Conservation (phyloP, 352 stramenopile genomes). For the Plasmopara viticola region DNA sequence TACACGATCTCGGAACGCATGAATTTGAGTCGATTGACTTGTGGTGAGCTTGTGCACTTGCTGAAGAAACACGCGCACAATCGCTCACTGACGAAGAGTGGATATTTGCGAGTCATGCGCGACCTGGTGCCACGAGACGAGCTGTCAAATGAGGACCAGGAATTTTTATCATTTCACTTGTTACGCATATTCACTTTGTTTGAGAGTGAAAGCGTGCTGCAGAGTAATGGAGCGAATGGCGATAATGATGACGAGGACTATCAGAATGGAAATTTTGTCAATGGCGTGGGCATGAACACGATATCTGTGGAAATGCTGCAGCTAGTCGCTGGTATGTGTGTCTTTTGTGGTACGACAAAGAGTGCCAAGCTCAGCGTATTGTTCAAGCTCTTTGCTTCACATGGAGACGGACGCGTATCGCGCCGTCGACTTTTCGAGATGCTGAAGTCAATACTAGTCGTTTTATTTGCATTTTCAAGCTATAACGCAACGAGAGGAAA, state of each 20-base stretch:
- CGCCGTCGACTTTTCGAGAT: slow-evolving; percentile 76
- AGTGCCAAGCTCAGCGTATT: slow-evolving; percentile 89
- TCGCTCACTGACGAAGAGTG: slow-evolving; percentile 62
- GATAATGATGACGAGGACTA: slow-evolving; percentile 13
- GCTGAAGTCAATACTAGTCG: slow-evolving; percentile 72
- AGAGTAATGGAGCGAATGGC: slow-evolving; percentile 28
- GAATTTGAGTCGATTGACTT: slow-evolving; percentile 65
- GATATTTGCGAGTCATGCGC: slow-evolving; percentile 73
- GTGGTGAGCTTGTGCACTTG: slow-evolving; percentile 55
- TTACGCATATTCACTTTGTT: slow-evolving; percentile 79
- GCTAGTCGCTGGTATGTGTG: slow-evolving; percentile 79
- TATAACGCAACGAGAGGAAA: slow-evolving; percentile 58
- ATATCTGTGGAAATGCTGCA: slow-evolving; percentile 73
- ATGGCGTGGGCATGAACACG: slow-evolving; percentile 24
- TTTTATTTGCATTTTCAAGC: slow-evolving; percentile 82
- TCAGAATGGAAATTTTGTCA: slow-evolving; percentile 5
- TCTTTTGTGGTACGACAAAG: slow-evolving; percentile 94
- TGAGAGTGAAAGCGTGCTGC: slow-evolving; percentile 59
- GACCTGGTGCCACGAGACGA: slow-evolving; percentile 61
- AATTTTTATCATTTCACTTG: slow-evolving; percentile 84
- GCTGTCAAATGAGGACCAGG: slow-evolving; percentile 80
- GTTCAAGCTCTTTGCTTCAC: slow-evolving; percentile 76
- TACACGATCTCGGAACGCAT: slow-evolving; percentile 85
- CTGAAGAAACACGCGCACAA: slow-evolving; percentile 66
- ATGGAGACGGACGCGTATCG: slow-evolving; percentile 54